Conservation (phyloP, 106 monocot genomes). For the Gastrodia elata region DNA sequence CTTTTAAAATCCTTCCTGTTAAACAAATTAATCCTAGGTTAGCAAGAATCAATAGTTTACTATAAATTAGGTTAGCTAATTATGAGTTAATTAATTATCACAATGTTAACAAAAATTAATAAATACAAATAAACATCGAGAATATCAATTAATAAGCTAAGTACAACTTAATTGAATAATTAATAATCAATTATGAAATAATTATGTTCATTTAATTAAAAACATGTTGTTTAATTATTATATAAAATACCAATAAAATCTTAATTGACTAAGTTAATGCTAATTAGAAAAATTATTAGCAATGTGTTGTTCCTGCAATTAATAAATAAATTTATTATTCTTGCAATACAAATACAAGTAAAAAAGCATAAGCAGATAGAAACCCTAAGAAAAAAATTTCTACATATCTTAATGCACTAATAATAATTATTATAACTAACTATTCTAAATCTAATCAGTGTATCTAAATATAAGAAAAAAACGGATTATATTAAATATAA, state of each 20-base stretch:
- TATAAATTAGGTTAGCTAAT: not conserved
- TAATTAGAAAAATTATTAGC: not conserved
- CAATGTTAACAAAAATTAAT: not conserved
- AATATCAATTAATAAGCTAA: too few species aligned
- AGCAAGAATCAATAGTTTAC: not conserved
- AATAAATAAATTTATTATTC: not conserved
- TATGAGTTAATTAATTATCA: not conserved
- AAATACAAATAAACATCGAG: not conserved
- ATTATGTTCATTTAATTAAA: not conserved
- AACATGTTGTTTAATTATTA: not conserved
- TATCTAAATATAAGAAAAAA: not conserved
- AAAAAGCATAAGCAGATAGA: not conserved
- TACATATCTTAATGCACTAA: not conserved
- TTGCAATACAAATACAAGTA: not conserved
- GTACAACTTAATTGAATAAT: not conserved
- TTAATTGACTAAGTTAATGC: not conserved
- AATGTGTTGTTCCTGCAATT: not conserved
- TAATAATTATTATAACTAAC: too few species aligned
- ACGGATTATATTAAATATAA: not conserved
- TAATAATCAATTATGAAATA: not conserved
- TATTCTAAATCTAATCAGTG: not conserved
- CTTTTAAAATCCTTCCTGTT: constrained; percentile 4
- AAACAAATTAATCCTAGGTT: not conserved
- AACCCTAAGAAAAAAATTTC: not conserved
- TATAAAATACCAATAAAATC: not conserved